Base-by-base conservation (phyloP, 805 yeast species). In the Saccharomyces mikatae region DNA sequence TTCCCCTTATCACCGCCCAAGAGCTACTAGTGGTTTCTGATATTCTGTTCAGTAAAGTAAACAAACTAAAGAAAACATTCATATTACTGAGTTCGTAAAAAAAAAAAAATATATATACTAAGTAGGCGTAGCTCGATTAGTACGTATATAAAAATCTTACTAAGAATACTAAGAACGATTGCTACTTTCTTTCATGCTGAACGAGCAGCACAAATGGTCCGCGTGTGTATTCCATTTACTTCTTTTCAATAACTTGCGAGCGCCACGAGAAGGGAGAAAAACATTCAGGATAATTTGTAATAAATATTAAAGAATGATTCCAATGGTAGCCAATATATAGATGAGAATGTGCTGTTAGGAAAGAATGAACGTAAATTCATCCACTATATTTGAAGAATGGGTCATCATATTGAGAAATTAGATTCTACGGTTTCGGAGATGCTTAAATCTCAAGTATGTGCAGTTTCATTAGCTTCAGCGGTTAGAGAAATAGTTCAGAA, bases 401-500 rank as follows among this genome's bases (percentile, higher is more conserved):
- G 52, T 6, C 22, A 48, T 21, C 44, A 53, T 9, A 61, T 68
- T 28, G 57, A 52, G 8, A 56, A 50, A 41, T 49, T 68, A 41
- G 55, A 60, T 21, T 26, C 52, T 0, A 41, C 52, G 6, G 66
- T 66, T 4, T 46, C 52, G 4, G 50, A 52, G 4, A 51, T 53
- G 9, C 47, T 69, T 17, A 62, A 60, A 48, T 69, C 81, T 1
- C 79, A 76, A 41, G 58, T 69, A 0, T 60, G 63, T 2, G 62
- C 80, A 0, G 58, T 63, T 2, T 66, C 77, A 0, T 54, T 78
- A 2, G 60, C 66, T 1, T 75, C 75, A 31, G 81, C 79, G 4
- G 61, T 81, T 1, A 64, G 75, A 32, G 86, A 81, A 58, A 61
- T 83, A 11, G 50, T 83, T 2, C 79, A 79, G 54, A 84, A 84